A percentile compares a stretch with the other conserved stretches of the same genome.
These are phyloP conservation scores for Spergularia azorica DNA, from an alignment of 179 eudicot species.

Conservation along the genomic window DNA sequence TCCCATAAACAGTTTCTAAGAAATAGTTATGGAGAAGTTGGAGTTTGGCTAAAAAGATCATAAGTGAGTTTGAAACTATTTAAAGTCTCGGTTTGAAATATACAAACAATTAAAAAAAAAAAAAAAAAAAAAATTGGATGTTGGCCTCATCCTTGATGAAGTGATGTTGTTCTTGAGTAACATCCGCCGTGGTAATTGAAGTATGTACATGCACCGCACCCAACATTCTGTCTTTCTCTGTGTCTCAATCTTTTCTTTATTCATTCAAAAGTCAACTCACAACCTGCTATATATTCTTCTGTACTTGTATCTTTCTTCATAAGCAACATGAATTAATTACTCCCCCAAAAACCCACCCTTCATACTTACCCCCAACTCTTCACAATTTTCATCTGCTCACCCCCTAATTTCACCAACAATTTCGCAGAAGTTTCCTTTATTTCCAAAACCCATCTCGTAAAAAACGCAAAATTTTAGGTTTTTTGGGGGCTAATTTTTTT, in stretches of 20 bases:
- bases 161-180: too few species aligned
- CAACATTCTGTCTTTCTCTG: constrained; percentile 8
- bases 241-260: neutral
- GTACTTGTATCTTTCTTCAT: too few species aligned
- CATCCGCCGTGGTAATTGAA: neutral
- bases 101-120: too few species aligned
- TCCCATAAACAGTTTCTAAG: too few species aligned
- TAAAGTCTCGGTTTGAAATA: too few species aligned
- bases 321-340: too few species aligned
- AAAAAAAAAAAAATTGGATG: too few species aligned
- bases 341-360: neutral
- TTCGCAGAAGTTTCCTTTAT: neutral
- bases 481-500: neutral
- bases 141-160: too few species aligned
- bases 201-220: neutral
- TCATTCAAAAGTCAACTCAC: neutral
- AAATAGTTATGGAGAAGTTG: too few species aligned
- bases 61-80: too few species aligned
- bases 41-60: too few species aligned
- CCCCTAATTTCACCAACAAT: neutral
- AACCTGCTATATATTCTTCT: neutral
- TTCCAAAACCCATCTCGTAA: neutral
- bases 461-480: neutral
- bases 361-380: neutral
- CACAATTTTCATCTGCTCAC: neutral